Percentiles rank a stretch among this genome's conserved stretches.
These are phyloP conservation scores for Clathrus columnatus DNA, from an alignment of 768 basidiomycete species.

Conservation along the genomic window DNA sequence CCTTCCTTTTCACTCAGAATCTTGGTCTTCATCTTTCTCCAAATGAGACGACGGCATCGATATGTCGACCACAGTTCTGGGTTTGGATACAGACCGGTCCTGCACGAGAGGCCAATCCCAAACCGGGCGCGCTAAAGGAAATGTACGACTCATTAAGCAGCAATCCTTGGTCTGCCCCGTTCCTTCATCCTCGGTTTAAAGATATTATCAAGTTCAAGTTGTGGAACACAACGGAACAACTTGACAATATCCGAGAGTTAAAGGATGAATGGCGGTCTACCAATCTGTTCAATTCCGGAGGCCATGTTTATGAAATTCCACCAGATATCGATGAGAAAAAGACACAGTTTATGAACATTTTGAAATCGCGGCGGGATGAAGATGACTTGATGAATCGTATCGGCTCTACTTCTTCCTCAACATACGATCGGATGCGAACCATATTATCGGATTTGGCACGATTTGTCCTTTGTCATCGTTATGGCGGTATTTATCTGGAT, in stretches of 20 bases:
- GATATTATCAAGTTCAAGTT: conserved; percentile 91
- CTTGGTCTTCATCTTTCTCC: conserved; percentile 64
- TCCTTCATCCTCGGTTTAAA: conserved; percentile 86
- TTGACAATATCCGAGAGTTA: conserved; percentile 85
- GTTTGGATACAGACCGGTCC: conserved; percentile 99
- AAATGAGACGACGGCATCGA: conserved; percentile 30
- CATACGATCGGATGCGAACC: conserved; percentile 87
- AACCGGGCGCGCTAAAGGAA: conserved; percentile 67
- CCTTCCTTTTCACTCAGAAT: conserved; percentile 97
- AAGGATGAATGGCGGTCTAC: conserved; percentile 86
- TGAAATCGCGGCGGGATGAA: conserved; percentile 19
- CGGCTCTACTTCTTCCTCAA: conserved; percentile 78
- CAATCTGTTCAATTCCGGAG: conserved; percentile 83
- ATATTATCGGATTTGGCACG: conserved; percentile 98
- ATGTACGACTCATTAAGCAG: conserved; percentile 76
- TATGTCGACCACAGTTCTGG: conserved; percentile 92
- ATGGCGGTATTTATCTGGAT: conserved; percentile 93
- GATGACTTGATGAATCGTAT: conserved; percentile 68
- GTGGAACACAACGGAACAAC: conserved; percentile 97
- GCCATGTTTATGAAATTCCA: conserved; percentile 61
- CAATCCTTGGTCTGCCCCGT: conserved; percentile 93
- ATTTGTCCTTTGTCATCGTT: conserved; percentile 91
- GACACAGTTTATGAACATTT: neutral
- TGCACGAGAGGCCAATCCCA: conserved; percentile 74
- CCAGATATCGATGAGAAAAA: conserved; percentile 23